These are phyloP conservation scores for Phalaenopsis equestris DNA, from an alignment of 106 monocot species.

Conservation along the genomic window DNA sequence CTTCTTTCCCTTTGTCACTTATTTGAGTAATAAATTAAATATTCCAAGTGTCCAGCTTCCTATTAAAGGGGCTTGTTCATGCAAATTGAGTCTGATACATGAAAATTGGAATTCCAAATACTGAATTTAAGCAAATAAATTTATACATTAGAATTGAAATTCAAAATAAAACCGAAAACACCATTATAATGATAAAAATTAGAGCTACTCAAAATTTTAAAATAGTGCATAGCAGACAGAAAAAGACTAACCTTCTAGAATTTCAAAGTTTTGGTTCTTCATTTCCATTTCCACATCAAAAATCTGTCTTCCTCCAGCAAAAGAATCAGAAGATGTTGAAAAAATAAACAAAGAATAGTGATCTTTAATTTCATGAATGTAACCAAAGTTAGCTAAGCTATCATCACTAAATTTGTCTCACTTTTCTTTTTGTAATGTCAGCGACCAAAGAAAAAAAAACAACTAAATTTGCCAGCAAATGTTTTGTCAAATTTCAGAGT, in stretches of 20 bases:
- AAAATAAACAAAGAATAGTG: neutral
- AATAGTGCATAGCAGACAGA: neutral
- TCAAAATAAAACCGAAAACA: neutral
- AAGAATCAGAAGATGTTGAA: neutral
- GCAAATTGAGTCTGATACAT: neutral
- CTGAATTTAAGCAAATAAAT: neutral
- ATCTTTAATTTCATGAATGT: neutral
- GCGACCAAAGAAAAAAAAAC: too few relatives aligned
- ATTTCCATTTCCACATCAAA: neutral
- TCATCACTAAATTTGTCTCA: neutral
- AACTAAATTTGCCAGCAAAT: too few relatives aligned
- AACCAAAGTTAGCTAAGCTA: neutral
- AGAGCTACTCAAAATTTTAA: neutral
- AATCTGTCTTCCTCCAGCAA: conserved; percentile 2
- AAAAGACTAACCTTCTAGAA: conserved; percentile 1
- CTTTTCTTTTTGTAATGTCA: too few relatives aligned
- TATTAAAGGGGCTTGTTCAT: too few relatives aligned
- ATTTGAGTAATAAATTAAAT: neutral
- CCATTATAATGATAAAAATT: neutral
- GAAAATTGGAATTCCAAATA: neutral
- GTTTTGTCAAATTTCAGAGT: neutral
- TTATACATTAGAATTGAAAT: neutral
- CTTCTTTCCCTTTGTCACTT: too few relatives aligned
- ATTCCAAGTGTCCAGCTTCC: neutral
- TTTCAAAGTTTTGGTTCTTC: neutral